phyloP scores from a whole-genome alignment of 768 basidiomycete genomes.

The Hydnomerulius pinastri region DNA sequence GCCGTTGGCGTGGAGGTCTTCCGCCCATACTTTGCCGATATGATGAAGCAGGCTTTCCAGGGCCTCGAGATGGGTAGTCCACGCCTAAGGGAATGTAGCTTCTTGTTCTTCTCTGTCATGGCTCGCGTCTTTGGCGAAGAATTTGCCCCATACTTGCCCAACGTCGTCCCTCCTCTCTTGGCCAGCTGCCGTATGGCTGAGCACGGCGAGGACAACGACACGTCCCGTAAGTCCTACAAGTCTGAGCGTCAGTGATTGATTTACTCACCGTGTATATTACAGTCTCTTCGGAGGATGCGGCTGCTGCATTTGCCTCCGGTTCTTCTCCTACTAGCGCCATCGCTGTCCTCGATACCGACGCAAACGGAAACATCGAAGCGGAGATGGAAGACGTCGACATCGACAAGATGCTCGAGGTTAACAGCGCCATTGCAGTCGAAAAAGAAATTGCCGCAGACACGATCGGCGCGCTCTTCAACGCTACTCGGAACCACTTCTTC shows the following conservation, averaged over 20 bases:
- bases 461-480: constrained; percentile 85
- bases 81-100: constrained; percentile 90
- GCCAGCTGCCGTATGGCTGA: constrained; percentile 83
- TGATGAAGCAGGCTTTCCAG: constrained; percentile 95
- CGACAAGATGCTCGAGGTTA: constrained; percentile 88
- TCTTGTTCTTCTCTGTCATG: constrained; percentile 99
- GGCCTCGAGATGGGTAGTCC: constrained; percentile 86
- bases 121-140: constrained; percentile 95
- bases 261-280: constrained; percentile 5
- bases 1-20: constrained; percentile 93
- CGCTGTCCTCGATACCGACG: constrained; percentile 54
- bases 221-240: constrained; percentile 41
- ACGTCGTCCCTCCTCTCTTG: constrained; percentile 84
- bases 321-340: constrained; percentile 73
- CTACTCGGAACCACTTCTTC: constrained; percentile 82
- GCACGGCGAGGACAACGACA: constrained; percentile 57
- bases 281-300: constrained; percentile 55
- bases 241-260: background rate
- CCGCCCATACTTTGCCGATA: constrained; percentile 92
- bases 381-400: constrained; percentile 81
- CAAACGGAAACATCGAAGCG: constrained; percentile 55
- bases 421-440: constrained; percentile 96
- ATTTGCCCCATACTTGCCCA: constrained; percentile 84
- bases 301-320: constrained; percentile 71
- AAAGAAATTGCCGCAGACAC: constrained; percentile 99